phyloP scores from a whole-genome alignment of 2,329 filamentous ascomycete genomes.

The Hypoxylon sp. region DNA sequence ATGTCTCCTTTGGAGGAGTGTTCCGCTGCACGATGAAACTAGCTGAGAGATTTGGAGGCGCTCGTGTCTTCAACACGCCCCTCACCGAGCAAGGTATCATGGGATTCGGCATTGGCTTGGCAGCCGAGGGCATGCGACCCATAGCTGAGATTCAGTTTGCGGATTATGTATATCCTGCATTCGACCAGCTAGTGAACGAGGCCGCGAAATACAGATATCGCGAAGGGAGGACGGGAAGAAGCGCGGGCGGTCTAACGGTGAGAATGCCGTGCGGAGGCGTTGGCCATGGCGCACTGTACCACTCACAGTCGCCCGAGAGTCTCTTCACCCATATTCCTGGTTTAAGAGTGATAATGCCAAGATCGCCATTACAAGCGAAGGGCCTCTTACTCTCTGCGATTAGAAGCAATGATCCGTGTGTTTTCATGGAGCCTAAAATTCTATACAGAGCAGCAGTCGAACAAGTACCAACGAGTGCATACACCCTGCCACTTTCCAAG shows the following conservation, averaged over 20 bases:
- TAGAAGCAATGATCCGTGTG: constrained; percentile 84
- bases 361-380: constrained; percentile 90
- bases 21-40: constrained; percentile 96
- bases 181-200: constrained; percentile 95
- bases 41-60: constrained; percentile 86
- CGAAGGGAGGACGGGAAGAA: constrained; percentile 70
- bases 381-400: constrained; percentile 85
- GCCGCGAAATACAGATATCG: constrained; percentile 90
- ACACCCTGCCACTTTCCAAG: constrained; percentile 86
- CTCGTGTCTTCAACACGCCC: constrained; percentile 96
- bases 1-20: constrained; percentile 96
- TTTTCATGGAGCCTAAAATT: constrained; percentile 96
- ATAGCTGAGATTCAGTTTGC: constrained; percentile 97
- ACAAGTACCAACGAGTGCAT: constrained; percentile 85
- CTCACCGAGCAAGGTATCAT: constrained; percentile 94
- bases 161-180: constrained; percentile 93
- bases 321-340: constrained; percentile 92
- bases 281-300: constrained; percentile 89
- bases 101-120: constrained; percentile 91
- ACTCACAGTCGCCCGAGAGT: constrained; percentile 90
- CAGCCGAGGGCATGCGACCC: constrained; percentile 91
- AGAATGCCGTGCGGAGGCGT: constrained; percentile 93
- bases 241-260: constrained; percentile 84
- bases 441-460: constrained; percentile 93
- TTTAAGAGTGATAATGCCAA: constrained; percentile 85